Percentiles rank a stretch among this genome's conserved stretches.
Conservation (phyloP, 306 rosid genomes). For the Cucumis cinereus region DNA sequence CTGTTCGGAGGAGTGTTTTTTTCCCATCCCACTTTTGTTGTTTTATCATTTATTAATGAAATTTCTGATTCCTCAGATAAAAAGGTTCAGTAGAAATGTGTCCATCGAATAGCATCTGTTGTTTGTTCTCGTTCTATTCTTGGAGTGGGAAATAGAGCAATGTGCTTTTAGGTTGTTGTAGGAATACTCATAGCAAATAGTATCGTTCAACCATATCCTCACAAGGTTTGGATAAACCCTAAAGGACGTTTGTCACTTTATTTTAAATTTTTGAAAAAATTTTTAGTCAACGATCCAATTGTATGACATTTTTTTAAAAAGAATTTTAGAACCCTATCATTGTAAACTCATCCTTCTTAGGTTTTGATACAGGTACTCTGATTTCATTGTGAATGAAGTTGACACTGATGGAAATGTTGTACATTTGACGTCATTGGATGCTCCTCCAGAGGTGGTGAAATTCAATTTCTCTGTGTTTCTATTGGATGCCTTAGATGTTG, state of each 20-base stretch:
- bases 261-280: background rate
- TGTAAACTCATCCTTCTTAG: background rate
- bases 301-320: background rate
- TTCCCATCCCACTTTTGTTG: background rate
- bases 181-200: background rate
- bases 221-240: background rate
- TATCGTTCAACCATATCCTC: background rate
- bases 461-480: background rate
- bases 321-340: background rate
- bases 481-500: background rate
- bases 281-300: background rate
- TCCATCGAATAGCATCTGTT: background rate
- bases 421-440: conserved; percentile 54
- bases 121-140: background rate
- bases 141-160: background rate
- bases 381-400: conserved; percentile 91
- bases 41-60: background rate
- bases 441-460: conserved; percentile 33
- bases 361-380: conserved; percentile 62
- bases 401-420: conserved; percentile 57
- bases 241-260: background rate
- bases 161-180: background rate
- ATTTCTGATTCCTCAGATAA: background rate
- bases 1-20: background rate
- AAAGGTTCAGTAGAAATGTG: background rate